These are phyloP conservation scores for Backusella luteola DNA, from an alignment of 192 early-diverging fungal genomes.

Conservation along the genomic window DNA sequence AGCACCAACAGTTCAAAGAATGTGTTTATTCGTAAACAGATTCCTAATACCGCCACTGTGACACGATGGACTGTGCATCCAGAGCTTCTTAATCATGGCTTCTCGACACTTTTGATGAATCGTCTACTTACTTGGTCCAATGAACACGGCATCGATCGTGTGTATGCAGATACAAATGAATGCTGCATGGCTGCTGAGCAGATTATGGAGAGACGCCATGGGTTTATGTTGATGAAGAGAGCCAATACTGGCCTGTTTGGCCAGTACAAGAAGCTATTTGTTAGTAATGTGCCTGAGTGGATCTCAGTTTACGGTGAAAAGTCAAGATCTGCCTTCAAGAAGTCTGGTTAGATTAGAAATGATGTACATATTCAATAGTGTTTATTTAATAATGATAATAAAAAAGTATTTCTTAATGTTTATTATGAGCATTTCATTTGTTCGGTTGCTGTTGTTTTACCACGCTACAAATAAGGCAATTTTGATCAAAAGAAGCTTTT, in stretches of 20 bases:
- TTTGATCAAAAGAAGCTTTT: background rate
- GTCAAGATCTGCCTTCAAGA: constrained; percentile 11
- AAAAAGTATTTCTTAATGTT: background rate
- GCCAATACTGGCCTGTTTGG: constrained; percentile 11
- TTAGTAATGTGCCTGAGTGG: constrained; percentile 23
- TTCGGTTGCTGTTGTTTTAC: background rate
- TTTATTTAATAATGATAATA: background rate
- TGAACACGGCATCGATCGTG: constrained; percentile 20
- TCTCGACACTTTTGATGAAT: constrained; percentile 29
- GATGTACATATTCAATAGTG: background rate
- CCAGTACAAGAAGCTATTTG: constrained; percentile 5
- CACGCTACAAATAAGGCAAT: background rate
- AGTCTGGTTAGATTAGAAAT: background rate
- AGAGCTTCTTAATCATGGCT: constrained; percentile 28
- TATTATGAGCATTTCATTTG: background rate
- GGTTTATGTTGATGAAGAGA: constrained; percentile 7
- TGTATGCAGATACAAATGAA: constrained; percentile 32
- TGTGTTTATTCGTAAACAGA: constrained; percentile 17
- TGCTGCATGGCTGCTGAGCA: background rate
- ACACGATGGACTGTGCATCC: constrained; percentile 25
- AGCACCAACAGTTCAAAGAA: background rate
- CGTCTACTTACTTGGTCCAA: constrained; percentile 26
- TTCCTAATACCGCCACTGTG: constrained; percentile 22
- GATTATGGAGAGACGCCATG: constrained; percentile 17
- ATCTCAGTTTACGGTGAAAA: constrained; percentile 18